Percentiles rank a stretch among this genome's conserved stretches.
Evolutionary conservation across 2,329 filamentous ascomycete species (phyloP).

Genomic region (Myotisia sp.): DNA sequence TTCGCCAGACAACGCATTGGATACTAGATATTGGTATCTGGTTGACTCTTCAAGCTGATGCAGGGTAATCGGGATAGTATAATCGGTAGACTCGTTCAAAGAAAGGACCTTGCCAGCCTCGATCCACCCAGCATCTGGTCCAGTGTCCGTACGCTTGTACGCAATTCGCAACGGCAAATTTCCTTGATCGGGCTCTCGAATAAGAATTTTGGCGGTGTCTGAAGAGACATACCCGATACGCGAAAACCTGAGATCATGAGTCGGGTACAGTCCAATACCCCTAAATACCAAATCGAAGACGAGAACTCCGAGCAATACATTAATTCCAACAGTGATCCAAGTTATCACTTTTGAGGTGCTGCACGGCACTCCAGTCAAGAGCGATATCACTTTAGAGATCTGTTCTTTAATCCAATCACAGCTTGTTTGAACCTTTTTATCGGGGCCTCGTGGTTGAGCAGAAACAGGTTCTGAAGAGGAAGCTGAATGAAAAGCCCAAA

Average conservation of each 20-base stretch:
- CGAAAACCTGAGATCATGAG: conserved; percentile 66
- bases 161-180: conserved; percentile 65
- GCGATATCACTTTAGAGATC: conserved; percentile 41
- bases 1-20: conserved; percentile 71
- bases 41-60: conserved; percentile 55
- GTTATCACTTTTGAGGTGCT: conserved; percentile 54
- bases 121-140: conserved; percentile 38
- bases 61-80: conserved; percentile 56
- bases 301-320: conserved; percentile 53
- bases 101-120: conserved; percentile 51
- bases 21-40: conserved; percentile 69
- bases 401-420: too few relatives aligned
- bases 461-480: neutral
- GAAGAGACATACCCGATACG: conserved; percentile 77
- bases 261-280: conserved; percentile 54
- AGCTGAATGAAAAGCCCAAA: conserved; percentile 13
- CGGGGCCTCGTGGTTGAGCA: neutral
- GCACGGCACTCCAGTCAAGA: conserved; percentile 64
- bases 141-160: conserved; percentile 31
- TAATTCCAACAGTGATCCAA: conserved; percentile 54
- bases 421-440: neutral
- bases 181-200: conserved; percentile 65
- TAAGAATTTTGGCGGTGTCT: conserved; percentile 60
- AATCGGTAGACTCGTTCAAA: conserved; percentile 68
- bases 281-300: conserved; percentile 66